Conservation (phyloP, 2,329 filamentous ascomycete species). For the Zymoseptoria crescenta region DNA sequence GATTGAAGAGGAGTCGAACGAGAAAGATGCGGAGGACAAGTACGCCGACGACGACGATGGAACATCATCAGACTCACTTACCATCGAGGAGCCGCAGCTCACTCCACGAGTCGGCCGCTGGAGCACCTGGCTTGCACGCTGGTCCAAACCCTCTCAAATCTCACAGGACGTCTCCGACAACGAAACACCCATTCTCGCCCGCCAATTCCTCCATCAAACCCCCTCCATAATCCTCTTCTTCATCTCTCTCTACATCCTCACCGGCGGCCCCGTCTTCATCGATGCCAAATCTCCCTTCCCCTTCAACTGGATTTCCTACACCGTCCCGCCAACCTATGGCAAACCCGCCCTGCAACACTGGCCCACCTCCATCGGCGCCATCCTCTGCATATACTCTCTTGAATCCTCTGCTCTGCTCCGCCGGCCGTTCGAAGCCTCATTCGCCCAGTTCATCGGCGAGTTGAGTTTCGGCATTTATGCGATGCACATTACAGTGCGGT, state of each 20-base stretch:
- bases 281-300: neutral
- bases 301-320: neutral
- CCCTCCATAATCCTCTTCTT: neutral
- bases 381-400: neutral
- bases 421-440: neutral
- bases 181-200: neutral
- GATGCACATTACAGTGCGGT: conserved; percentile 1
- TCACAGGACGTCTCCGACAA: neutral
- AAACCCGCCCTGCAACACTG: neutral
- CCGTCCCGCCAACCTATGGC: neutral
- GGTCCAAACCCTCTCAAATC: neutral
- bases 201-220: neutral
- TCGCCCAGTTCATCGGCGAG: conserved; percentile 1
- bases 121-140: neutral
- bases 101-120: neutral
- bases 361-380: neutral
- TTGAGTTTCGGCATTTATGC: conserved; percentile 1
- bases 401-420: neutral
- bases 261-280: neutral
- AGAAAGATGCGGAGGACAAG: neutral
- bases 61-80: neutral
- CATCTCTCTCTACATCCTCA: neutral
- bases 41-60: neutral
- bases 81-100: neutral
- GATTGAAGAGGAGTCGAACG: neutral